phyloP scores from a whole-genome alignment of 257 asterid species.

The Anisodus acutangulus region DNA sequence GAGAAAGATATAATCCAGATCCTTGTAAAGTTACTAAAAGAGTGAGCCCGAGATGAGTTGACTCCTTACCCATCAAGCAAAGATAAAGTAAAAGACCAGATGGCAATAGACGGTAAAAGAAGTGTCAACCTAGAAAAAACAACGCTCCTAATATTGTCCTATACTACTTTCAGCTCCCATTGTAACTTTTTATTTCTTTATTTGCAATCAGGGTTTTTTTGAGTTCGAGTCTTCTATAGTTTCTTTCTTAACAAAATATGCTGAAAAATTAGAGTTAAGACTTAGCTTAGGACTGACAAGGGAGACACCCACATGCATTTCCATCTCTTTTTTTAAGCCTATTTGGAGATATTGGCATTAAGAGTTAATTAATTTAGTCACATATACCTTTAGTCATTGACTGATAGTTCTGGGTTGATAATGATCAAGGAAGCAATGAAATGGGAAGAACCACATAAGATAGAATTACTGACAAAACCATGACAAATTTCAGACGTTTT shows the following conservation, averaged over 20 bases:
- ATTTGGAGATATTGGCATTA: conserved; percentile 2
- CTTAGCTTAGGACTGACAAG: background rate
- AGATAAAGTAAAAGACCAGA: conserved; percentile 20
- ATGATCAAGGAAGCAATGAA: conserved; percentile 21
- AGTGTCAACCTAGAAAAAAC: background rate
- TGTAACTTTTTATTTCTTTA: background rate
- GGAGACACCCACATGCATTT: conserved; percentile 22
- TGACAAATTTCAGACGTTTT: conserved; percentile 16
- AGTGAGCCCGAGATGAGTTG: conserved; percentile 10
- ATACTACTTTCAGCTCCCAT: conserved; percentile 16
- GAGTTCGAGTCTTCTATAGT: background rate
- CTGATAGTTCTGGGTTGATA: background rate
- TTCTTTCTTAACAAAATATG: conserved; percentile 9
- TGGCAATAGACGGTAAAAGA: background rate
- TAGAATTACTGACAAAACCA: background rate
- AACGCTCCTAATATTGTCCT: background rate
- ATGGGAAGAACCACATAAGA: background rate
- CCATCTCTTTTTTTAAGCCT: conserved; percentile 10
- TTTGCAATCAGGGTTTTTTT: background rate
- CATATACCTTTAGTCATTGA: background rate
- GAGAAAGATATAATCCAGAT: conserved; percentile 19
- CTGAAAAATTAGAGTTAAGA: background rate
- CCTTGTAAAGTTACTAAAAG: background rate
- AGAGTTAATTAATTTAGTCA: background rate
- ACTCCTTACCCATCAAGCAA: conserved; percentile 13